A percentile compares a stretch with the other conserved stretches of the same genome.
Evolutionary conservation across 1,284 basidiomycete species (phyloP).

Genomic region (Cutaneotrichosporon sp.): DNA sequence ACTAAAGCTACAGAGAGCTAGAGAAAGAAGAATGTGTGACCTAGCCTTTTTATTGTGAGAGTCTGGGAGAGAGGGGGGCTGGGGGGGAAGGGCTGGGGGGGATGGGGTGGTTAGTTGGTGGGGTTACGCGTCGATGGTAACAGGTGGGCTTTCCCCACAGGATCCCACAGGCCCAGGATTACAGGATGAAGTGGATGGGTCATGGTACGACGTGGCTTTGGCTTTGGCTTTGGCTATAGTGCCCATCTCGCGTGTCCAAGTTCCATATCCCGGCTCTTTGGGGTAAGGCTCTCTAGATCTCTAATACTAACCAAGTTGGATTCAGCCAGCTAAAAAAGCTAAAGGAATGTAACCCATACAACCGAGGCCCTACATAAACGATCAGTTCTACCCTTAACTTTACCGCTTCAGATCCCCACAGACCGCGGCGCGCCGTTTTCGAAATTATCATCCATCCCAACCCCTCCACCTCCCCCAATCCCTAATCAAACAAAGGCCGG

Average conservation of each 20-base stretch:
- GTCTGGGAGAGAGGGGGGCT: too few species aligned
- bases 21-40: conserved; percentile 8
- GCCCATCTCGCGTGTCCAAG: not conserved
- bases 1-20: conserved; percentile 30
- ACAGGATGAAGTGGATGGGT: too few species aligned
- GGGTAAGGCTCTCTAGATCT: too few species aligned
- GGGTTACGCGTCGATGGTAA: not conserved
- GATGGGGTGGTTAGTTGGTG: not conserved
- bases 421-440: not conserved
- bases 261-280: not conserved
- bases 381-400: not conserved
- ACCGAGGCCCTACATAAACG: not conserved
- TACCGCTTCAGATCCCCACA: not conserved
- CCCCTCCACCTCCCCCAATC: not conserved
- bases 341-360: not conserved
- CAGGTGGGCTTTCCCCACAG: not conserved
- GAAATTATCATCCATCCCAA: not conserved
- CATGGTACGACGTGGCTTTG: not conserved
- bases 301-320: too few species aligned
- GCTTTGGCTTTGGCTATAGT: not conserved
- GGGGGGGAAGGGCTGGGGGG: not conserved
- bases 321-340: not conserved
- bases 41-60: conserved; percentile 2
- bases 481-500: not conserved
- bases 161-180: too few species aligned